A percentile compares a stretch with the other conserved stretches of the same genome.
Evolutionary conservation across 768 basidiomycete genomes (phyloP).

Genomic region (Hemileccinum impolitum): DNA sequence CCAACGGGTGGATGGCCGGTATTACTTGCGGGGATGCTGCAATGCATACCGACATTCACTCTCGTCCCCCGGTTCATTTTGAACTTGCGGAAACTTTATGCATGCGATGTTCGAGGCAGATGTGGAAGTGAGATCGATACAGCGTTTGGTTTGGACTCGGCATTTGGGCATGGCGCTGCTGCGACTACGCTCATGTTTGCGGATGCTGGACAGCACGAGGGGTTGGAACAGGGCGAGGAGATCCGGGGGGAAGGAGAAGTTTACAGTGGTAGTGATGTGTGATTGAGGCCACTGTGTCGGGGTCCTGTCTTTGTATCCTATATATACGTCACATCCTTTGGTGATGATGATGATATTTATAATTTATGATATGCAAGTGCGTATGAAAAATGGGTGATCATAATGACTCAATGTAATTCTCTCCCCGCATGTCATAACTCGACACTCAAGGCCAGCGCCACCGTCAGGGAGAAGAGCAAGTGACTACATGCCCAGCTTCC

Average conservation of each 20-base stretch:
- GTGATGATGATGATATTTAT: too few species aligned
- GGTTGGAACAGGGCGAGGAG: background rate
- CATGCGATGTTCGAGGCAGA: background rate
- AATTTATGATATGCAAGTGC: too few species aligned
- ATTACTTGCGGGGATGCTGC: background rate
- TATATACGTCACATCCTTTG: too few species aligned
- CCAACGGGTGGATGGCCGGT: background rate
- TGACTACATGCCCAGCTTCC: too few species aligned
- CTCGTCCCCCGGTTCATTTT: background rate
- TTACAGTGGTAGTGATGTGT: too few species aligned
- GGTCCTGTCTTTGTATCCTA: too few species aligned
- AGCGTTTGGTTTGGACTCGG: background rate
- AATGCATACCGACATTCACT: background rate
- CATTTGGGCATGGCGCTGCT: background rate
- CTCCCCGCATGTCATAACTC: too few species aligned
- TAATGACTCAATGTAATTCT: too few species aligned
- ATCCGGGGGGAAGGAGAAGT: background rate
- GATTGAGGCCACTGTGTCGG: too few species aligned
- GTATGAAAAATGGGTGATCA: too few species aligned
- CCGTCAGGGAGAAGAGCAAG: too few species aligned
- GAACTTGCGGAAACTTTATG: background rate
- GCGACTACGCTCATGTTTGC: background rate
- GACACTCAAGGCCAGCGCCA: too few species aligned
- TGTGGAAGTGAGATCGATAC: background rate
- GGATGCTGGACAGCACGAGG: background rate